These are phyloP conservation scores for Kernera saxatilis DNA, from an alignment of 345 rosid species.

Conservation along the genomic window DNA sequence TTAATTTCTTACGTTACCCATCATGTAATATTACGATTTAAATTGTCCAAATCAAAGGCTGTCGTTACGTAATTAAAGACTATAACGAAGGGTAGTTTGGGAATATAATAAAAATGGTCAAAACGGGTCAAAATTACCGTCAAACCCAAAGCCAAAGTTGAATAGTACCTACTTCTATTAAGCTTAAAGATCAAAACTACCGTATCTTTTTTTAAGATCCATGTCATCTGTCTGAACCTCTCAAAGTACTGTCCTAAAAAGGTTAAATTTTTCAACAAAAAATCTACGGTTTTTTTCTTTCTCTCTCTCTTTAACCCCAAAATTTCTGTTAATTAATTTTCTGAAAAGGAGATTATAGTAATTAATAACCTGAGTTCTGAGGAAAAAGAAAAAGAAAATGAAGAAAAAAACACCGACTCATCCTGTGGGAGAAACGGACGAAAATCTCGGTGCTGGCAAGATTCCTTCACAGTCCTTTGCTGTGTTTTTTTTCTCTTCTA, in stretches of 20 bases:
- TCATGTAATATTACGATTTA: not conserved
- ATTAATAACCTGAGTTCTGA: not conserved
- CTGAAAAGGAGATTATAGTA: constrained; percentile 3
- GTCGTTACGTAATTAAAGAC: constrained; percentile 22
- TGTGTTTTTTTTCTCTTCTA: not conserved
- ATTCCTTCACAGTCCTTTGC: constrained; percentile 41
- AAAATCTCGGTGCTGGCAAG: constrained; percentile 69
- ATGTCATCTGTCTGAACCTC: constrained; percentile 28
- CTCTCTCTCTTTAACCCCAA: not conserved
- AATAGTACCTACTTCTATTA: constrained; percentile 5
- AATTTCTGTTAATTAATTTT: not conserved
- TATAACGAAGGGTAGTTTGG: constrained; percentile 7
- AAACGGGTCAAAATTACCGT: constrained; percentile 39
- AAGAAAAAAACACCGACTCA: constrained; percentile 31
- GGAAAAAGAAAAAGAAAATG: not conserved
- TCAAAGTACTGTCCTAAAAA: constrained; percentile 31
- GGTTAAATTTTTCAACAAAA: not conserved
- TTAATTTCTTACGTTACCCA: constrained; percentile 16
- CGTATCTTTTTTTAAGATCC: constrained; percentile 27
- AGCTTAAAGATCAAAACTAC: not conserved
- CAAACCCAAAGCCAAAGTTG: constrained; percentile 25
- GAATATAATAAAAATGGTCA: not conserved
- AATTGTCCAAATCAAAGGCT: constrained; percentile 1
- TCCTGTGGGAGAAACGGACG: constrained; percentile 51
- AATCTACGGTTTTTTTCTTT: not conserved